phyloP scores from a whole-genome alignment of 1,284 basidiomycete species.

The Trametes hirsuta region DNA sequence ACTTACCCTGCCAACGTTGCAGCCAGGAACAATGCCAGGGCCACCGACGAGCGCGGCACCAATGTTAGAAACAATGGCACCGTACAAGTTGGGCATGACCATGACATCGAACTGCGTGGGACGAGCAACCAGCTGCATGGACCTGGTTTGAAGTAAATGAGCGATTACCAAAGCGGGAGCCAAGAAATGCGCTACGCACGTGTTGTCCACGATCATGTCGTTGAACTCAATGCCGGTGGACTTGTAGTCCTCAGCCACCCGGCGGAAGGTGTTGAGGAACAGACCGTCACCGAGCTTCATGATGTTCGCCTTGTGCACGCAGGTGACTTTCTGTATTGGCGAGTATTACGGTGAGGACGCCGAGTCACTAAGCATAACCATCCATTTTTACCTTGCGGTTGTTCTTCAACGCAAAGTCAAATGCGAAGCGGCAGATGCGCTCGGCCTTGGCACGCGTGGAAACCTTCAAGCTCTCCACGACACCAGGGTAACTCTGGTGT shows the following conservation, averaged over 20 bases:
- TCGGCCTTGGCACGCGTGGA: conserved; percentile 96
- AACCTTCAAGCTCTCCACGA: conserved; percentile 98
- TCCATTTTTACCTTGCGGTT: conserved; percentile 76
- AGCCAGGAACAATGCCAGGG: conserved; percentile 96
- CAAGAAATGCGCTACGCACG: conserved; percentile 50
- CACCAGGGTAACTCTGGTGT: conserved; percentile 97
- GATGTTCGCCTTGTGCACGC: conserved; percentile 99
- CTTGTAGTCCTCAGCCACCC: conserved; percentile 95
- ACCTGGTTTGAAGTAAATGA: conserved; percentile 48
- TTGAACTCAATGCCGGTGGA: conserved; percentile 91
- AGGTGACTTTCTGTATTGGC: conserved; percentile 90
- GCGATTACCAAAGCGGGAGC: background rate
- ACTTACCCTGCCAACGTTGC: conserved; percentile 92
- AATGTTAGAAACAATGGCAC: conserved; percentile 98
- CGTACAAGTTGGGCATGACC: conserved; percentile 98
- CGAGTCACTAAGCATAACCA: background rate
- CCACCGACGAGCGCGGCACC: conserved; percentile 98
- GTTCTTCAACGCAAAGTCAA: conserved; percentile 99
- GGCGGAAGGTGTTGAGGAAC: conserved; percentile 98
- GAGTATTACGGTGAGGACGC: background rate
- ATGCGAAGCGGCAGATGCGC: conserved; percentile 96
- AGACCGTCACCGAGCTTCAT: conserved; percentile 99
- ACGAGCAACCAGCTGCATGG: conserved; percentile 97
- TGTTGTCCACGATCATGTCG: conserved; percentile 99
- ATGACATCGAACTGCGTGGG: conserved; percentile 98